Evolutionary conservation across 805 yeast species (phyloP).

Genomic region (Yamadazyma laniorum): DNA sequence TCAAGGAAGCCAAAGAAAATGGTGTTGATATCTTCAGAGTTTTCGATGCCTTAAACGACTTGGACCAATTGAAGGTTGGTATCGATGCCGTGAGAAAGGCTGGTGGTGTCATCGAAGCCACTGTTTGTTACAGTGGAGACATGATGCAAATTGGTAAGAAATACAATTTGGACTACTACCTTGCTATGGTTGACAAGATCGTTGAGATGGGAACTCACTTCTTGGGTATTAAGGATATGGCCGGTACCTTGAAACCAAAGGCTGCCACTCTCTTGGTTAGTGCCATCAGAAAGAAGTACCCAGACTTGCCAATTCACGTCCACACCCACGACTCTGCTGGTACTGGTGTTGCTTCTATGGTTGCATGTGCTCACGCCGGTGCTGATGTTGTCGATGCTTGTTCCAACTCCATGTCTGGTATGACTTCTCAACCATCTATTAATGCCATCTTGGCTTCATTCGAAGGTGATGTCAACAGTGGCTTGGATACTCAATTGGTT

Average conservation of each 20-base stretch:
- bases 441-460: conserved; percentile 89
- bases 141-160: conserved; percentile 95
- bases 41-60: conserved; percentile 94
- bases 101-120: conserved; percentile 98
- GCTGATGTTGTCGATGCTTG: conserved; percentile 99
- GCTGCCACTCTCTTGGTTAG: conserved; percentile 86
- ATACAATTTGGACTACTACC: conserved; percentile 88
- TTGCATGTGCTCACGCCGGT: conserved; percentile 91
- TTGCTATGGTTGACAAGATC: conserved; percentile 75
- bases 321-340: conserved; percentile 99
- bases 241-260: conserved; percentile 95
- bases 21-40: conserved; percentile 99
- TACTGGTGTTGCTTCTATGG: conserved; percentile 97
- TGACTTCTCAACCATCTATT: conserved; percentile 97
- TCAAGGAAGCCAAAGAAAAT: conserved; percentile 86
- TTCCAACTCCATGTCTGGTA: conserved; percentile 94
- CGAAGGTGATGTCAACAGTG: conserved; percentile 81
- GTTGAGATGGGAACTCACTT: conserved; percentile 95
- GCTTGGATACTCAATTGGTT: conserved; percentile 62
- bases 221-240: conserved; percentile 98
- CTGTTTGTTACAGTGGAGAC: conserved; percentile 98
- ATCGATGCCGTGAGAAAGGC: conserved; percentile 97
- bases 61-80: conserved; percentile 96
- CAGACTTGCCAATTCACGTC: conserved; percentile 94
- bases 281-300: conserved; percentile 79